Percentiles rank a stretch among this genome's conserved stretches.
phyloP scores from a whole-genome alignment of 179 eudicot species.

The Pouteria campechiana region DNA sequence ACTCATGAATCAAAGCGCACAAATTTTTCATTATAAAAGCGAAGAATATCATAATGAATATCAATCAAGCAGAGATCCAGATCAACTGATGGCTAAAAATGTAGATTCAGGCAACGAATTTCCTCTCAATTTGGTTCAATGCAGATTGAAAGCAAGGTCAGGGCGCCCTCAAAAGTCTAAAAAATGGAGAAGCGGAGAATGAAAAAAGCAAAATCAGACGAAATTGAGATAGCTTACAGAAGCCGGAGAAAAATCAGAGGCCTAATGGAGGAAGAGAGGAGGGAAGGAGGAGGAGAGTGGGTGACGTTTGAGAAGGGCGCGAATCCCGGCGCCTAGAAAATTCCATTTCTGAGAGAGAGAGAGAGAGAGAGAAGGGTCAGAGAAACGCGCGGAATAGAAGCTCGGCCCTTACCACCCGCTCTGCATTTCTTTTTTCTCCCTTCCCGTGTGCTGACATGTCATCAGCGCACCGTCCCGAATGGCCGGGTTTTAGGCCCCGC shows the following conservation, averaged over 20 bases:
- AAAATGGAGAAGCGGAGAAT: background rate
- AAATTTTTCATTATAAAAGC: background rate
- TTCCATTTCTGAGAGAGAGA: constrained; percentile 14
- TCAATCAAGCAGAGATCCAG: background rate
- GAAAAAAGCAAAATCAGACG: background rate
- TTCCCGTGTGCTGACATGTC: constrained; percentile 10
- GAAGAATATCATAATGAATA: background rate
- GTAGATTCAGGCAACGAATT: background rate
- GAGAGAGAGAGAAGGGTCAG: background rate
- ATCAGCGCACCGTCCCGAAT: constrained; percentile 1
- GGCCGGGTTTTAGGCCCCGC: too few species aligned
- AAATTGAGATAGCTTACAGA: background rate
- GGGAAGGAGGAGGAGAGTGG: background rate
- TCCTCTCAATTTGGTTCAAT: too few species aligned
- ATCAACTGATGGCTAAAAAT: background rate
- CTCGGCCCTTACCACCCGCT: too few species aligned
- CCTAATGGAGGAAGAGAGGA: background rate
- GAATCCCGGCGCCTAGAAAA: constrained; percentile 30
- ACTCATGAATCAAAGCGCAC: background rate
- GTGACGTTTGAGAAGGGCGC: constrained; percentile 22
- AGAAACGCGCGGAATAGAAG: constrained; percentile 4
- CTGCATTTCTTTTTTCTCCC: background rate
- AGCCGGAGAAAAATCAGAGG: background rate
- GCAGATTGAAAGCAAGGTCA: background rate
- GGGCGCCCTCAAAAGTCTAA: background rate